Conservation (phyloP, 1,284 basidiomycete species). For the Athelia psychrophila region DNA sequence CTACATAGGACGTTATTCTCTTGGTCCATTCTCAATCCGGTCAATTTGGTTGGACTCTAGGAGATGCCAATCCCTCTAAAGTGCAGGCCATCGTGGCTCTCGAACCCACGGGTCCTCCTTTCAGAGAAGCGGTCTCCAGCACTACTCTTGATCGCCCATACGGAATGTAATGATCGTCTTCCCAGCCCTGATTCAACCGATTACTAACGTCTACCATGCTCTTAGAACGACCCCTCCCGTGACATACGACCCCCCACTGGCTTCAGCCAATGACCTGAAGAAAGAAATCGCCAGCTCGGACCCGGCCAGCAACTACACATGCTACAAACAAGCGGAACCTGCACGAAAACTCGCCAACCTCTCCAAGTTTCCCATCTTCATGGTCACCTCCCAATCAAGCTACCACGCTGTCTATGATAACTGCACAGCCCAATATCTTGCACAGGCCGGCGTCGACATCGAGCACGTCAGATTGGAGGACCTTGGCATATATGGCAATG, state of each 20-base stretch:
- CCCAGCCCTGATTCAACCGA: too few relatives aligned
- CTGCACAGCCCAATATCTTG: slow-evolving; percentile 41
- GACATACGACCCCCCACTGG: slow-evolving; percentile 37
- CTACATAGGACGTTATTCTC: slow-evolving; percentile 36
- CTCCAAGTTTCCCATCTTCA: slow-evolving; percentile 37
- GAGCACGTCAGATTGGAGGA: slow-evolving; percentile 36
- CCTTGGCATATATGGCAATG: slow-evolving; percentile 41
- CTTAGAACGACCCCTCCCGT: slow-evolving; percentile 36
- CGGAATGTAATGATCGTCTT: slow-evolving; percentile 22
- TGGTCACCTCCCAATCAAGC: slow-evolving; percentile 45
- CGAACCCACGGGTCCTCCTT: slow-evolving; percentile 47
- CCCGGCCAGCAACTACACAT: slow-evolving; percentile 31
- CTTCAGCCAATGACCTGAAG: slow-evolving; percentile 31
- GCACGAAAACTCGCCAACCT: slow-evolving; percentile 40
- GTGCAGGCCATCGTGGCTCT: slow-evolving; percentile 44
- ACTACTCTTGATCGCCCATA: slow-evolving; percentile 25
- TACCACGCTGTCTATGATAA: slow-evolving; percentile 48
- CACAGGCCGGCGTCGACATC: slow-evolving; percentile 40
- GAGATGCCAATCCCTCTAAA: slow-evolving; percentile 37
- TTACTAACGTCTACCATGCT: too few relatives aligned
- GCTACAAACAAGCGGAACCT: slow-evolving; percentile 40
- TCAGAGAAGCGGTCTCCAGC: slow-evolving; percentile 40
- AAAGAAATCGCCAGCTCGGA: slow-evolving; percentile 17
- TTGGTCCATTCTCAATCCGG: slow-evolving; percentile 49
- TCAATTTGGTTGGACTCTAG: slow-evolving; percentile 45